Percentiles rank a stretch among this genome's conserved stretches.
These are phyloP conservation scores for Debaryomyces maramus DNA, from an alignment of 805 yeast species.

Conservation along the genomic window DNA sequence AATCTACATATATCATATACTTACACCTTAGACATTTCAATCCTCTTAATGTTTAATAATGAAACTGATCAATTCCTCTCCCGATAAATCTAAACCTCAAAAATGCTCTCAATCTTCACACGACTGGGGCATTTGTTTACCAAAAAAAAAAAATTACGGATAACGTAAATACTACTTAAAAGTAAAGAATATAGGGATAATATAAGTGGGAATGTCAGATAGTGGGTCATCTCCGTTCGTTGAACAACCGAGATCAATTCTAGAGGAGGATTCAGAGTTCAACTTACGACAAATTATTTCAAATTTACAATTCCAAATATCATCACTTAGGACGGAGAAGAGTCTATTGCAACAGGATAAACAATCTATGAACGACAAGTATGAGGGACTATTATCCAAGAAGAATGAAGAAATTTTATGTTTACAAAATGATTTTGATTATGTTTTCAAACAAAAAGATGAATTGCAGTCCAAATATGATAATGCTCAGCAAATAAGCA, in stretches of 20 bases:
- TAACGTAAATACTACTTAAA: not conserved
- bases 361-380: conserved; percentile 21
- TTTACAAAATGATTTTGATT: conserved; percentile 38
- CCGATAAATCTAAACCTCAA: not conserved
- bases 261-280: conserved; percentile 15
- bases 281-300: conserved; percentile 20
- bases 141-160: not conserved
- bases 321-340: conserved; percentile 34
- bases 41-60: not conserved
- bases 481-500: conserved; percentile 30
- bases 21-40: conserved; percentile 48
- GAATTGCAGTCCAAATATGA: conserved; percentile 30
- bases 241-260: conserved; percentile 19
- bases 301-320: conserved; percentile 33
- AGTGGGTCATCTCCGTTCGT: conserved; percentile 28
- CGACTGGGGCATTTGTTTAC: conserved; percentile 4
- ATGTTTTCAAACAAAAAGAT: conserved; percentile 32
- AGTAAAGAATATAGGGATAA: not conserved
- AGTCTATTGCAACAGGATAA: conserved; percentile 28
- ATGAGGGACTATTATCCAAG: conserved; percentile 27
- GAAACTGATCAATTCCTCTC: not conserved
- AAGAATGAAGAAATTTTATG: conserved; percentile 34
- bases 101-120: conserved; percentile 4
- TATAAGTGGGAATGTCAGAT: conserved; percentile 7
- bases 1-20: conserved; percentile 23